Conservation (phyloP, 1,139 yeast genomes). For the Saccharomyces pastorianus region DNA sequence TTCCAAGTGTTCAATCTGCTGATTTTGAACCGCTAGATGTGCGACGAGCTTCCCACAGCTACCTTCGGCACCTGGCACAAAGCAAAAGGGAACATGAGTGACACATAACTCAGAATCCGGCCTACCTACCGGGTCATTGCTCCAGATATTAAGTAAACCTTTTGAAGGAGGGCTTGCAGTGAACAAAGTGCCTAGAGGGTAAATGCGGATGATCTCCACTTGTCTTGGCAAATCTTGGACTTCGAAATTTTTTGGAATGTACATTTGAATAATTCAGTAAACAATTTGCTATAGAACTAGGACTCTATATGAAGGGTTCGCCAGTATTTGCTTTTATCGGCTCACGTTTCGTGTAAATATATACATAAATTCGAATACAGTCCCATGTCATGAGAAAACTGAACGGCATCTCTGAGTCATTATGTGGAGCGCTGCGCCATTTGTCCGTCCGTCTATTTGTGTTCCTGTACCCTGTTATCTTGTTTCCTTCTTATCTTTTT, state of each 20-base stretch:
- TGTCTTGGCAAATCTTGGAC: constrained; percentile 11
- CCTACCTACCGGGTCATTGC: constrained; percentile 26
- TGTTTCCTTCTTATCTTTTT: background rate
- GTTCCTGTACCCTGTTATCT: background rate
- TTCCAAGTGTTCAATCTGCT: constrained; percentile 42
- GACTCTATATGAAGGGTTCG: background rate
- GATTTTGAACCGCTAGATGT: constrained; percentile 51
- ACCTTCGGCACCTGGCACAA: constrained; percentile 9
- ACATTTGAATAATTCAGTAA: constrained; percentile 7
- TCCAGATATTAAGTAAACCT: constrained; percentile 41
- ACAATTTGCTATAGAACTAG: background rate
- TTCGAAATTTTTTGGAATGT: constrained; percentile 11
- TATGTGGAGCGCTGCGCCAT: too few relatives aligned
- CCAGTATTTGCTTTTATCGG: background rate
- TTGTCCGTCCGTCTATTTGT: background rate
- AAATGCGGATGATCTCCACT: constrained; percentile 8
- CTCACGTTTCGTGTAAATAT: background rate
- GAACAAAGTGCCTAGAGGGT: constrained; percentile 16
- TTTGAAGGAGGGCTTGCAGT: constrained; percentile 3
- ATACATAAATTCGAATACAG: background rate
- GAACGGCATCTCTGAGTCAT: background rate
- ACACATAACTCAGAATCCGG: background rate
- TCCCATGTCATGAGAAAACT: background rate
- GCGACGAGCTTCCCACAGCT: constrained; percentile 43
- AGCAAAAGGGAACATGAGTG: background rate